Conservation (phyloP, 192 early-diverging fungal genomes). For the Pilaira anomala region DNA sequence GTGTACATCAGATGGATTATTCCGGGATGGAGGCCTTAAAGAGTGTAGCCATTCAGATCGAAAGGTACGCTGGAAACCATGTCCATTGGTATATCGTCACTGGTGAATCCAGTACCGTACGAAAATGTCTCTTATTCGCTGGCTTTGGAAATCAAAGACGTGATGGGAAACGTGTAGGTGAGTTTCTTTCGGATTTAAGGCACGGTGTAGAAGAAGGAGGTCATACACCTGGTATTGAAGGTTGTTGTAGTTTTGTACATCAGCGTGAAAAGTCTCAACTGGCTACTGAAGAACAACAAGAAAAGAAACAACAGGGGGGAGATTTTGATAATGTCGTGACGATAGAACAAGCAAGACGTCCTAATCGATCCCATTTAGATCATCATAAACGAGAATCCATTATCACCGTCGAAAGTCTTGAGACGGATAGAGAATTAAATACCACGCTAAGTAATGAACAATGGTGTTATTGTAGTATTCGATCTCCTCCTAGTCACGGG, state of each 20-base stretch:
- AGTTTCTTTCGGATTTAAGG: conserved; percentile 15
- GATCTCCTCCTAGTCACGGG: not conserved
- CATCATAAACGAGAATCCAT: not conserved
- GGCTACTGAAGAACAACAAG: not conserved
- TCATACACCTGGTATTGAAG: conserved; percentile 1
- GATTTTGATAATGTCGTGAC: not conserved
- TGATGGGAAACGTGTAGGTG: not conserved
- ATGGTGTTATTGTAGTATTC: not conserved
- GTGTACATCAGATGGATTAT: conserved; percentile 75
- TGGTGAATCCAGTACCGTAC: conserved; percentile 4
- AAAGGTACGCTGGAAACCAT: conserved; percentile 17
- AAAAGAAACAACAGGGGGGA: not conserved
- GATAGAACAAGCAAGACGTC: no score
- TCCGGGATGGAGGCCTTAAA: conserved; percentile 76
- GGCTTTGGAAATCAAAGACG: conserved; percentile 32
- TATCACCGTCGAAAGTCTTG: not conserved
- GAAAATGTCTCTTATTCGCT: conserved; percentile 18
- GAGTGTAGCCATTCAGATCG: conserved; percentile 49
- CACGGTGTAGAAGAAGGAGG: not conserved
- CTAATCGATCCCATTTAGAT: no score
- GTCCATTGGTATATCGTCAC: conserved; percentile 28
- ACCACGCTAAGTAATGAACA: not conserved
- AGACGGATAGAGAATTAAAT: not conserved
- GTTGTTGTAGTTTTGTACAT: conserved; percentile 2
- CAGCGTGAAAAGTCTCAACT: not conserved